Evolutionary conservation across 2,329 filamentous ascomycete species (phyloP).

Genomic region (Capronia americana): DNA sequence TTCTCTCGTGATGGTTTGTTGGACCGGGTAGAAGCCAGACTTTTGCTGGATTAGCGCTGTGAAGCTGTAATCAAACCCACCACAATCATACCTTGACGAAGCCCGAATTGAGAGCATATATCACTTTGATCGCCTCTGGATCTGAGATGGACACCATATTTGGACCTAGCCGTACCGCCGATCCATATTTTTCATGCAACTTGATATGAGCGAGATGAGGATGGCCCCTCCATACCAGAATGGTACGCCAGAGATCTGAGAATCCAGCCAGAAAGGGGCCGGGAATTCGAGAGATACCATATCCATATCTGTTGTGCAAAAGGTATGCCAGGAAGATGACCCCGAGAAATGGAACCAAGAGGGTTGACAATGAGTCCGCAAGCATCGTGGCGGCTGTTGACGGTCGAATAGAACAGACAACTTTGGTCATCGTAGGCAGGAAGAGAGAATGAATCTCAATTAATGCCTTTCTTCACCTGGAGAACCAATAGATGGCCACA

Average conservation of each 20-base stretch:
- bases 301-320: not conserved
- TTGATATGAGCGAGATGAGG: constrained; percentile 71
- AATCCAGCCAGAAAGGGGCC: constrained; percentile 72
- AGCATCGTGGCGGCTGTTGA: not conserved
- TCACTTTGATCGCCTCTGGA: constrained; percentile 72
- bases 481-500: no score
- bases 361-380: not conserved
- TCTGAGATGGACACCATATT: constrained; percentile 76
- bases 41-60: constrained; percentile 31
- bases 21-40: constrained; percentile 47
- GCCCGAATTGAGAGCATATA: constrained; percentile 82
- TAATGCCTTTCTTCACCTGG: no score
- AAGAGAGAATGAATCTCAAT: not conserved
- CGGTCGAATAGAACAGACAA: no score
- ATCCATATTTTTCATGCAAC: constrained; percentile 73
- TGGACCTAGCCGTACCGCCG: constrained; percentile 73
- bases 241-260: constrained; percentile 76
- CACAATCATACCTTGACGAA: constrained; percentile 77
- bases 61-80: constrained; percentile 32
- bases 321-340: not conserved
- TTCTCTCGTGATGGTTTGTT: constrained; percentile 1
- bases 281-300: constrained; percentile 58
- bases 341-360: not conserved
- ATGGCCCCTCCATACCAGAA: constrained; percentile 67
- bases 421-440: not conserved